Base-by-base conservation (phyloP, 805 yeast species). In the Myxozyma neotropica region DNA sequence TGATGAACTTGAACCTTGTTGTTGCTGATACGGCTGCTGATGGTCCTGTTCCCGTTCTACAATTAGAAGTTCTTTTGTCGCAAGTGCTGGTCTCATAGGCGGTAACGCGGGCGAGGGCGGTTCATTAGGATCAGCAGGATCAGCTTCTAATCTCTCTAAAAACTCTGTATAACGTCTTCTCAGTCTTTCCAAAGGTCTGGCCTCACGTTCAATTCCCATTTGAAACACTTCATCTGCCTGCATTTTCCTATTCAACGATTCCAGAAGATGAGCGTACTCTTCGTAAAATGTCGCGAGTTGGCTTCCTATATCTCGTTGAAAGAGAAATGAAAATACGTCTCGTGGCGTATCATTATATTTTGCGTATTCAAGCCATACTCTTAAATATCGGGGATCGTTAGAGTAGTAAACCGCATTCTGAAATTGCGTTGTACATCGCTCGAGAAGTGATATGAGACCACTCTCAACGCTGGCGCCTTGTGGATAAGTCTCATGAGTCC, bases 331-430 rank as follows among this genome's bases (percentile, higher is more conserved):
- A 71, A 86, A 91, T 1, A 88, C 77, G 55, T 87, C 92, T 43
- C 83, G 75, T 0, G 92, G 91, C 15, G 86, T 80, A 60, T 86
- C 89, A 1, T 87, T 80, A 68, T 80, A 84, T 24, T 79, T 81
- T 7, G 88, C 83, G 71, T 89, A 91, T 65, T 83, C 84, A 40
- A 92, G 72, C 97, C 99, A 93, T 1, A 91, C 79, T 62, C 79
- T 81, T 51, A 93, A 72, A 69, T 88, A 91, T 49, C 97, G 74
- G 0, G 93, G 84, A 70, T 93, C 97, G 70, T 92, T 87, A 59
- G 84, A 85, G 71, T 91, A 93, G 61, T 83, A 83, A 0, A 74
- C 73, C 33, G 80, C 81, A 65, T 87, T 88, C 67, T 84, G 78
- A 69, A 89, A 88, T 60, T 78, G 78, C 40, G 83, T 80, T 0